Percentiles rank a stretch among this genome's conserved stretches.
Conservation (phyloP, 257 asterid species). For the Solanum neorickii region DNA sequence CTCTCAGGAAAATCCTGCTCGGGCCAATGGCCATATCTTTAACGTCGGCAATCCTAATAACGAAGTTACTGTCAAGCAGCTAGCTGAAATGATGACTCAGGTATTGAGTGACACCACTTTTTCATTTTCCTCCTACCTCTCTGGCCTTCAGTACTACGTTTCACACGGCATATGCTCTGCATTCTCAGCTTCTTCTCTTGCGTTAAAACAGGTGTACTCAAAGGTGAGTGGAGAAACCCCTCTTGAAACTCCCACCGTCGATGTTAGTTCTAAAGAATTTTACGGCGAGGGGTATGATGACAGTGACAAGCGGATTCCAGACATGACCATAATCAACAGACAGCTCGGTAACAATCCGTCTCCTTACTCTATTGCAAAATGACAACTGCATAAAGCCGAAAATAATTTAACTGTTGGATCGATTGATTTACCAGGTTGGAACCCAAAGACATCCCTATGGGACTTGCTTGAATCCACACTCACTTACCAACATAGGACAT, state of each 20-base stretch:
- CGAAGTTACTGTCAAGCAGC: conserved; percentile 97
- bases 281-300: conserved; percentile 97
- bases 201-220: conserved; percentile 50
- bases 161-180: neutral
- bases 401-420: neutral
- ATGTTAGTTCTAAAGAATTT: conserved; percentile 82
- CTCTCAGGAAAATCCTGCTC: conserved; percentile 79
- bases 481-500: conserved; percentile 71
- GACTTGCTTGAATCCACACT: conserved; percentile 74
- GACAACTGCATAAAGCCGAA: neutral
- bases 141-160: neutral
- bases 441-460: conserved; percentile 74
- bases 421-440: conserved; percentile 37
- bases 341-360: conserved; percentile 49
- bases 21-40: conserved; percentile 89
- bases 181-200: neutral
- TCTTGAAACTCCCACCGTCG: conserved; percentile 56
- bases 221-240: conserved; percentile 77
- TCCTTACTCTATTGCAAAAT: neutral
- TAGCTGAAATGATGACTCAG: conserved; percentile 96
- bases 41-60: conserved; percentile 94
- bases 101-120: conserved; percentile 13
- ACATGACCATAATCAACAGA: conserved; percentile 86
- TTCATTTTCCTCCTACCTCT: neutral
- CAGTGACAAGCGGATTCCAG: conserved; percentile 95